A percentile compares a stretch with the other conserved stretches of the same genome.
phyloP scores from a whole-genome alignment of 805 yeast species.

The Brettanomyces sp. region DNA sequence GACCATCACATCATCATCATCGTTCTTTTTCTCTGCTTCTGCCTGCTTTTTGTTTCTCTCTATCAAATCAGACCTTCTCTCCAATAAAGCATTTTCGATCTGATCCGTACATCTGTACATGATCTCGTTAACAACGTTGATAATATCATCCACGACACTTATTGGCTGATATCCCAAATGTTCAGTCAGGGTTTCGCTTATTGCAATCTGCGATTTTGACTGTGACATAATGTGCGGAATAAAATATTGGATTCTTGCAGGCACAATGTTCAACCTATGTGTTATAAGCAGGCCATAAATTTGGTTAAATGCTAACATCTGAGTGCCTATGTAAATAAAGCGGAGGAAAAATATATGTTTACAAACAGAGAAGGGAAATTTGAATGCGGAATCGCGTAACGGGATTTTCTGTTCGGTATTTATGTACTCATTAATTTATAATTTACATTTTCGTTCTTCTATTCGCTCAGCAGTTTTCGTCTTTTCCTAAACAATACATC shows the following conservation, averaged over 20 bases:
- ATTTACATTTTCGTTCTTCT: not conserved
- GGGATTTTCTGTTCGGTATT: too few relatives aligned
- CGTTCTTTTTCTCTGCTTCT: constrained; percentile 4
- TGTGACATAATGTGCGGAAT: not conserved
- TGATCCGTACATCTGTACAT: constrained; percentile 77
- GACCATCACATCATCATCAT: constrained; percentile 20
- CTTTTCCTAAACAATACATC: not conserved
- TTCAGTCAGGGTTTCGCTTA: constrained; percentile 59
- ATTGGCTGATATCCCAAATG: constrained; percentile 82
- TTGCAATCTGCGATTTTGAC: not conserved
- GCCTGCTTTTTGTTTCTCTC: constrained; percentile 7
- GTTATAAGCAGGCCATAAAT: too few relatives aligned
- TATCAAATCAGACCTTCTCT: constrained; percentile 21
- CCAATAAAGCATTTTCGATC: constrained; percentile 53
- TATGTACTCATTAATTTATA: not conserved
- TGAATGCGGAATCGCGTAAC: too few relatives aligned
- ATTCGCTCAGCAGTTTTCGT: not conserved
- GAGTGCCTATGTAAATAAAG: too few relatives aligned
- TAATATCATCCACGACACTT: constrained; percentile 74
- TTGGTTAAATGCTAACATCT: too few relatives aligned
- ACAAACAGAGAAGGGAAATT: too few relatives aligned
- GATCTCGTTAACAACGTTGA: constrained; percentile 77
- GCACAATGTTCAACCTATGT: too few relatives aligned
- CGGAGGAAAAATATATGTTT: too few relatives aligned
- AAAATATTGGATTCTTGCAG: not conserved